Evolutionary conservation across 495 filamentous ascomycete species (phyloP).

Genomic region (Xylaria castorea): DNA sequence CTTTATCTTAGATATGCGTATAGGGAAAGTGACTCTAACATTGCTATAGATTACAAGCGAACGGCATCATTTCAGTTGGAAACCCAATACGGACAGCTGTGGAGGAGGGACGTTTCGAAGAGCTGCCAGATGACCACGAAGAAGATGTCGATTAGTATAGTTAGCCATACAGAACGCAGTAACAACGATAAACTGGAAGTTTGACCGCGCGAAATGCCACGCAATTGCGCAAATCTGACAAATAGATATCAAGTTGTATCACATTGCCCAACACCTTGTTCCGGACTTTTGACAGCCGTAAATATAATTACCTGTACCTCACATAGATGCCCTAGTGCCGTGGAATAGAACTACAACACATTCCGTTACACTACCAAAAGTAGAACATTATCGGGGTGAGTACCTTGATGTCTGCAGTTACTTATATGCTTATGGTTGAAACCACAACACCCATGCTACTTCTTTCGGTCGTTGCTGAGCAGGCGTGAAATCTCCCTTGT

Average conservation of each 20-base stretch:
- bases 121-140: slow-evolving; percentile 58
- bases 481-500: neutral
- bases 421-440: no score
- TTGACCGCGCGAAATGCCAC: neutral
- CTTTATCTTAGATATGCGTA: neutral
- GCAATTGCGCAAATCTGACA: neutral
- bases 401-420: no score
- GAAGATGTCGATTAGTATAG: slow-evolving; percentile 47
- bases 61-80: slow-evolving; percentile 80
- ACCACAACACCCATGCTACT: neutral
- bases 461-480: neutral
- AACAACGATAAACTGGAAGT: no score
- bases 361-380: no score
- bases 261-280: neutral
- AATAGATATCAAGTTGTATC: neutral
- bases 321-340: neutral
- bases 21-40: slow-evolving; percentile 24
- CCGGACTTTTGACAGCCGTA: neutral
- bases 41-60: slow-evolving; percentile 72
- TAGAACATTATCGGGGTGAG: no score
- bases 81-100: slow-evolving; percentile 84
- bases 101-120: slow-evolving; percentile 80
- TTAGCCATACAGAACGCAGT: neutral
- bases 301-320: neutral
- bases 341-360: no score